Evolutionary conservation across 345 rosid genomes (phyloP), one percentile per base, ranked within the genome.

Genomic region (Sisymbrium irio): DNA sequence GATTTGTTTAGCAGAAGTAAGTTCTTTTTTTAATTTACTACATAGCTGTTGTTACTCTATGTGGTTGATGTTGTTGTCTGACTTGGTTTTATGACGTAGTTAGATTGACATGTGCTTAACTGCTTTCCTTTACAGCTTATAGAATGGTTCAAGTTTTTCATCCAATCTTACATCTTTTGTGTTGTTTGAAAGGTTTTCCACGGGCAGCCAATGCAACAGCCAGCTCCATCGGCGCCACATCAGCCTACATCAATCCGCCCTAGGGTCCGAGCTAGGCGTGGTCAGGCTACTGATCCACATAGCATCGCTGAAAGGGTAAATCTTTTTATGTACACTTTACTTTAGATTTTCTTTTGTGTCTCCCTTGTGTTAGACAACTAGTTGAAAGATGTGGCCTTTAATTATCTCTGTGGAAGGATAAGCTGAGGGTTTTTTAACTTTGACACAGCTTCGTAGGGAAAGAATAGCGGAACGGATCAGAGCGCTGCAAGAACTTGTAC

Each of bases 271-370:
- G 99, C 99, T 82, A 85, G 99, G 77, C 84, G 99, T 81, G 99
- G 99, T 54, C 99, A 96, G 66, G 99, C 99, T 69, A 96, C 99
- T 42, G 99, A 96, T 88, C 99, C 99, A 37, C 99, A 96, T 71
- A 96, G 99, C 83, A 96, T 96, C 50, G 99, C 99, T 72, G 99
- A 96, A 75, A 76, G 99, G 82, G 99, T 96, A 87, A 77, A 79
- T 9, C n/a, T n/a, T 64, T 56, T 30, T 19, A 28, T 69, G 40
- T 22, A 39, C 28, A 27, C 28, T 27, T 25, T 9, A 9, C 18
- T 76, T 20, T 8, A 32, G 62, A 4, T 67, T 63, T 6, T 32
- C 19, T 32, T 32, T 55, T 55, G 20, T 12, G 7, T 39, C 14
- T 37, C 14, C 3, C 1, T 53, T 6, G 62, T 44, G 7, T 35